These are phyloP conservation scores for Durusdinium trenchii DNA, from an alignment of 73 alveolate species.

Conservation along the genomic window DNA sequence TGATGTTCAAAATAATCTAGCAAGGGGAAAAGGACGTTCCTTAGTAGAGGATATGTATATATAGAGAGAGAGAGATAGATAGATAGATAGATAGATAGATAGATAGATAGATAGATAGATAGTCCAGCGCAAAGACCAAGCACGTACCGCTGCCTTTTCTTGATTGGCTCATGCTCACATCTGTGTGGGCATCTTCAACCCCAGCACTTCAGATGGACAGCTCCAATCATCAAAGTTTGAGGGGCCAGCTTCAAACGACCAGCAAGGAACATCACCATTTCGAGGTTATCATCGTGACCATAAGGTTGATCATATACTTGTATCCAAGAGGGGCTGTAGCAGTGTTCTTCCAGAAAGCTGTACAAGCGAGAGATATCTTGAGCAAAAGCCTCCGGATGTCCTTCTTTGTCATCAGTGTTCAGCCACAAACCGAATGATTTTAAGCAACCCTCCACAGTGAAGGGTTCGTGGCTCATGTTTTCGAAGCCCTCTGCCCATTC, in stretches of 20 bases:
- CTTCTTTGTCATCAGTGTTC: neutral
- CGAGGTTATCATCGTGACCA: neutral
- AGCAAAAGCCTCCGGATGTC: neutral
- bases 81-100: no score
- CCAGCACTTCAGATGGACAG: slow-evolving; percentile 18
- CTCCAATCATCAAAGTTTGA: neutral
- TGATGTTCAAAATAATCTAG: no score
- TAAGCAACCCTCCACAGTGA: neutral
- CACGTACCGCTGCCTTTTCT: no score
- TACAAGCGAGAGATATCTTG: neutral
- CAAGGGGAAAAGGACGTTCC: no score
- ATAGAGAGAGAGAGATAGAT: no score
- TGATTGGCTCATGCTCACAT: no score
- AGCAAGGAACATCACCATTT: neutral
- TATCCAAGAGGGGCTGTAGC: neutral
- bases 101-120: no score
- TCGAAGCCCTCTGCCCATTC: neutral
- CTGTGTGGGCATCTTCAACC: neutral
- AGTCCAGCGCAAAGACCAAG: no score
- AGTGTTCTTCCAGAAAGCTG: slow-evolving; percentile 36
- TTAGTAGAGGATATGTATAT: no score
- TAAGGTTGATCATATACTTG: neutral
- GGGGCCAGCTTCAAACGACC: slow-evolving; percentile 23
- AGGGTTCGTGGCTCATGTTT: slow-evolving; percentile 24
- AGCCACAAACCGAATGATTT: neutral